Percentiles rank a stretch among this genome's conserved stretches.
phyloP scores from a whole-genome alignment of 140 eudicot genomes.

The Bidens hawaiensis region DNA sequence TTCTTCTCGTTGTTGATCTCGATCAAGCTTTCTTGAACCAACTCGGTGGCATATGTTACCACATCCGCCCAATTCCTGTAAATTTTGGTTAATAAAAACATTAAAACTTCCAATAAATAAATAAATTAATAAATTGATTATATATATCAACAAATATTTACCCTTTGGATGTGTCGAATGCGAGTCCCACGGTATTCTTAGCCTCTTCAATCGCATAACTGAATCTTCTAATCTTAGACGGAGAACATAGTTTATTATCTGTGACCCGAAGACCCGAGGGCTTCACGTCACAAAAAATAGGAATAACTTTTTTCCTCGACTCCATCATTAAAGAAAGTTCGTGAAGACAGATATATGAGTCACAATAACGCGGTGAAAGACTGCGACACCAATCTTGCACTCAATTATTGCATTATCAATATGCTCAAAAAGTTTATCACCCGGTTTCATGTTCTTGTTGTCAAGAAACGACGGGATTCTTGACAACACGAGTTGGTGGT shows the following conservation, averaged over 20 bases:
- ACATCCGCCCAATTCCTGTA: constrained; percentile 76
- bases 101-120: background rate
- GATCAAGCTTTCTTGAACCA: constrained; percentile 54
- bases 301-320: constrained; percentile 56
- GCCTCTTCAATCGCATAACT: constrained; percentile 68
- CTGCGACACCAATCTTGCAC: constrained; percentile 60
- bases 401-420: constrained; percentile 51
- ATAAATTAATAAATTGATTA: too few species aligned
- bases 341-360: constrained; percentile 74
- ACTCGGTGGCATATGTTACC: constrained; percentile 44
- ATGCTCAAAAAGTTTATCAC: constrained; percentile 65
- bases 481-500: constrained; percentile 45
- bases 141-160: background rate
- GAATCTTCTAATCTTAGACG: constrained; percentile 42
- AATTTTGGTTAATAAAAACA: background rate
- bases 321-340: constrained; percentile 81
- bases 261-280: constrained; percentile 55
- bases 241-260: constrained; percentile 27
- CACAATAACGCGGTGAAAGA: constrained; percentile 73
- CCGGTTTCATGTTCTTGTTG: constrained; percentile 85
- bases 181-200: constrained; percentile 66
- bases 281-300: constrained; percentile 78
- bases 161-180: constrained; percentile 69
- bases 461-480: constrained; percentile 63
- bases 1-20: constrained; percentile 40